These are phyloP conservation scores for Pyrus communis DNA, from an alignment of 306 rosid genomes.

Conservation along the genomic window DNA sequence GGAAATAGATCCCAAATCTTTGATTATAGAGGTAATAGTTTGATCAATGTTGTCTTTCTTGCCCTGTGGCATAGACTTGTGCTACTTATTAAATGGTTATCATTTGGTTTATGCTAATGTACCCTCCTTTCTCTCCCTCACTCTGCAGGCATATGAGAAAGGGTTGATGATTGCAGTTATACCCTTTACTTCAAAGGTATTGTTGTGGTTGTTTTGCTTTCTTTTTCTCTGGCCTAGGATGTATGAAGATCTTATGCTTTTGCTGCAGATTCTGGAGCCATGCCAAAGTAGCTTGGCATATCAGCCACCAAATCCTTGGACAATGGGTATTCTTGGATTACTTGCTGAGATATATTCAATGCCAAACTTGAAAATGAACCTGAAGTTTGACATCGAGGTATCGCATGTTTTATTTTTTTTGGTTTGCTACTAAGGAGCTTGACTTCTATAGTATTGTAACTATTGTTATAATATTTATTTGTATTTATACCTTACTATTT, in stretches of 20 bases:
- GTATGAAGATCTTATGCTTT: neutral
- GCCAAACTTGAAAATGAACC: conserved; percentile 99
- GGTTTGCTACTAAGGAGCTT: neutral
- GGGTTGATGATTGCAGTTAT: conserved; percentile 99
- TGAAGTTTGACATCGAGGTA: conserved; percentile 99
- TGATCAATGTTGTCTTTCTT: neutral
- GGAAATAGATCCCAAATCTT: conserved; percentile 94
- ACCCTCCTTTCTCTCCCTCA: neutral
- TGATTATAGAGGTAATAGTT: conserved; percentile 78
- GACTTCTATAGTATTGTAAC: neutral
- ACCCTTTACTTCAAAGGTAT: conserved; percentile 98
- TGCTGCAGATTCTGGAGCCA: conserved; percentile 79
- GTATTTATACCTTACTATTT: neutral
- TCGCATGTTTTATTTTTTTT: neutral
- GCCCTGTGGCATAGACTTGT: neutral
- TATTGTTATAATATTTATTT: neutral
- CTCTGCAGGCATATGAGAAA: conserved; percentile 88
- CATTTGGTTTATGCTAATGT: conserved; percentile 4
- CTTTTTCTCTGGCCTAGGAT: neutral
- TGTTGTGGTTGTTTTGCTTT: conserved; percentile 5
- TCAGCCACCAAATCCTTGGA: conserved; percentile 99
- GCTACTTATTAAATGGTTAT: neutral
- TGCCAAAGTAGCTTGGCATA: conserved; percentile 91
- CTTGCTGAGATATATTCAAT: conserved; percentile 96
- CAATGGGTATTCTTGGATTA: conserved; percentile 98